Evolutionary conservation across 169 alveolate species (phyloP).

Genomic region (Blepharisma undulans): DNA sequence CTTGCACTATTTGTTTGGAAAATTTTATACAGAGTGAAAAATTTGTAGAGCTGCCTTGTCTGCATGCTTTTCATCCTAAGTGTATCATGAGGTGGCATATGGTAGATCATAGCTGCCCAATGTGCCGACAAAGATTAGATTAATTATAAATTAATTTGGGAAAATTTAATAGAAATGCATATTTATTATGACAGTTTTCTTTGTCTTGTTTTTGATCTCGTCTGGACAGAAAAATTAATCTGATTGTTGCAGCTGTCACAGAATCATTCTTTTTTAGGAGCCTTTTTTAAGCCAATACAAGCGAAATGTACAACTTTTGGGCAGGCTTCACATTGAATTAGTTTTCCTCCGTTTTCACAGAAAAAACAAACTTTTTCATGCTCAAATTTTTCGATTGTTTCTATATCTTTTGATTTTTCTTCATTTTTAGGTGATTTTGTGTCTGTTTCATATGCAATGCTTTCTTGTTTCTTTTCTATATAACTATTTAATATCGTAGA

Average conservation of each 20-base stretch:
- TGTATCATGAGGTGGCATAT: conserved; percentile 23
- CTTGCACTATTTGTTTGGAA: conserved; percentile 28
- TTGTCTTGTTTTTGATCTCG: not conserved
- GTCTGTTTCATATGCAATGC: not conserved
- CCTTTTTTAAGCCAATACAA: not conserved
- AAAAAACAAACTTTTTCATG: conserved; percentile 11
- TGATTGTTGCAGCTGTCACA: conserved; percentile 15
- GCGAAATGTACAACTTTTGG: not conserved
- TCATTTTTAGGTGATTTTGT: not conserved
- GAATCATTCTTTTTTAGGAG: conserved; percentile 14
- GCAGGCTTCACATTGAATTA: conserved; percentile 8
- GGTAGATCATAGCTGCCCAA: conserved; percentile 29
- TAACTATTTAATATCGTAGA: not conserved
- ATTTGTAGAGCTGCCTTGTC: conserved; percentile 30
- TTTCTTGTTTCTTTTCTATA: not conserved
- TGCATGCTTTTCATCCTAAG: conserved; percentile 28
- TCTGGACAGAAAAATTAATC: not conserved
- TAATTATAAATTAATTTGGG: no score
- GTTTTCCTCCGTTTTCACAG: conserved; percentile 11
- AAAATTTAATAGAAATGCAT: not conserved
- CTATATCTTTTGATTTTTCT: not conserved
- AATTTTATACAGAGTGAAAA: conserved; percentile 2
- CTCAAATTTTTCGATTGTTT: not conserved
- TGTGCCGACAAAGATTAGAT: conserved; percentile 5
- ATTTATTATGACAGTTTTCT: not conserved